Conservation (phyloP, 306 rosid species). For the Corylus avellana region DNA sequence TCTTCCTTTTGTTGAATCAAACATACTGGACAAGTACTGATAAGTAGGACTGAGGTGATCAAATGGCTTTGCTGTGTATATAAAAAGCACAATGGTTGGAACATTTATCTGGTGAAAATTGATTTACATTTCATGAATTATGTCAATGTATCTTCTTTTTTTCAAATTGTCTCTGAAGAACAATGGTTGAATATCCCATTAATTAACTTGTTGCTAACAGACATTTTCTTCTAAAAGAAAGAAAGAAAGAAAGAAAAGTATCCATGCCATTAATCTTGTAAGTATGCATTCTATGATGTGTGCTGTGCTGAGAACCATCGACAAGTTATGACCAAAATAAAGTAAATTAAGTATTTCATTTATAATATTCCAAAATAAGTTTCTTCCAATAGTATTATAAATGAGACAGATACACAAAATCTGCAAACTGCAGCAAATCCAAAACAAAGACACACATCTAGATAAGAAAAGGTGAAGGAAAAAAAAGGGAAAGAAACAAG, state of each 20-base stretch:
- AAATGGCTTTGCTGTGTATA: not conserved
- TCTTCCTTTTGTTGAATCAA: no score
- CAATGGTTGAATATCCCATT: not conserved
- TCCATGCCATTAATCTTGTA: no score
- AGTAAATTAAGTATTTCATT: not conserved
- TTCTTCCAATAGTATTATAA: not conserved
- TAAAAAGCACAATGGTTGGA: not conserved
- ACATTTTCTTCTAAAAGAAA: no score
- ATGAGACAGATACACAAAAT: not conserved
- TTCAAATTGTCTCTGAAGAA: no score
- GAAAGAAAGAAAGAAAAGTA: no score
- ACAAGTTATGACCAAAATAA: not conserved
- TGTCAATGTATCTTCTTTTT: not conserved
- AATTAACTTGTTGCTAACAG: constrained; percentile 10
- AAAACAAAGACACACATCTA: no score
- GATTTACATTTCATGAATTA: no score
- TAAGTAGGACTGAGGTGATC: no score
- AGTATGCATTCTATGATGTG: not conserved
- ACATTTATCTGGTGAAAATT: not conserved
- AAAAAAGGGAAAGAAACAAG: no score
- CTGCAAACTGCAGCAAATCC: no score
- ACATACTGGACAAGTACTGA: no score
- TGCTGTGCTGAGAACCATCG: not conserved
- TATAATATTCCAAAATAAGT: not conserved
- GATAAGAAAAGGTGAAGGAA: no score